Conservation (phyloP, 345 rosid species). For the Mangifera indica region DNA sequence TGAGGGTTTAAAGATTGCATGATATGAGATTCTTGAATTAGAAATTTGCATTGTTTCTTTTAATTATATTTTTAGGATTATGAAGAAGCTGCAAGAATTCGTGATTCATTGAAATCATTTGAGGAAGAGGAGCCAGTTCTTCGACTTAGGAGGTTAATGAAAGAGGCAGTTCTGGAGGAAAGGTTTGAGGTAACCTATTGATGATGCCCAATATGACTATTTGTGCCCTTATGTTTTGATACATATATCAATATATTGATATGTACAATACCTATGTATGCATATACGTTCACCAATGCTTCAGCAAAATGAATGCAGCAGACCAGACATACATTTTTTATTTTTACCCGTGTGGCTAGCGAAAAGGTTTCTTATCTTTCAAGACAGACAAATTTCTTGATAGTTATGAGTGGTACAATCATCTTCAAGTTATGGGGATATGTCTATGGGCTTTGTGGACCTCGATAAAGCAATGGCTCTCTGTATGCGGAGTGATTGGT, state of each 20-base stretch:
- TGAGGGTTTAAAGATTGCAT: background rate
- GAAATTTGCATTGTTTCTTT: background rate
- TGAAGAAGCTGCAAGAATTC: slow-evolving; percentile 68
- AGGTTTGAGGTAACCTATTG: slow-evolving; percentile 54
- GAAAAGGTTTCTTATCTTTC: background rate
- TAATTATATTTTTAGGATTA: slow-evolving; percentile 36
- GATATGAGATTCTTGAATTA: background rate
- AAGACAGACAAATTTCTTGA: background rate
- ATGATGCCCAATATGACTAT: background rate
- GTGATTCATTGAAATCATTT: slow-evolving; percentile 55
- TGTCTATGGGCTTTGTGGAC: background rate
- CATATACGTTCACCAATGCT: background rate
- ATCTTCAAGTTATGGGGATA: background rate
- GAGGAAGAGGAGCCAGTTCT: slow-evolving; percentile 73
- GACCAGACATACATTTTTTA: background rate
- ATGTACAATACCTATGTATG: too few relatives aligned
- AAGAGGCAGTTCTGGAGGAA: slow-evolving; percentile 51
- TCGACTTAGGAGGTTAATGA: slow-evolving; percentile 48
- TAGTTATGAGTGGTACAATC: background rate
- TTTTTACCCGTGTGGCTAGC: background rate
- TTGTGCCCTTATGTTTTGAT: background rate
- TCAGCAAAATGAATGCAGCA: background rate
- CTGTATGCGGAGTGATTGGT: background rate
- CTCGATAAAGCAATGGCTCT: background rate
- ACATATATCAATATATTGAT: too few relatives aligned